phyloP scores from a whole-genome alignment of 352 stramenopile species.

The Pythium grandisporangium region DNA sequence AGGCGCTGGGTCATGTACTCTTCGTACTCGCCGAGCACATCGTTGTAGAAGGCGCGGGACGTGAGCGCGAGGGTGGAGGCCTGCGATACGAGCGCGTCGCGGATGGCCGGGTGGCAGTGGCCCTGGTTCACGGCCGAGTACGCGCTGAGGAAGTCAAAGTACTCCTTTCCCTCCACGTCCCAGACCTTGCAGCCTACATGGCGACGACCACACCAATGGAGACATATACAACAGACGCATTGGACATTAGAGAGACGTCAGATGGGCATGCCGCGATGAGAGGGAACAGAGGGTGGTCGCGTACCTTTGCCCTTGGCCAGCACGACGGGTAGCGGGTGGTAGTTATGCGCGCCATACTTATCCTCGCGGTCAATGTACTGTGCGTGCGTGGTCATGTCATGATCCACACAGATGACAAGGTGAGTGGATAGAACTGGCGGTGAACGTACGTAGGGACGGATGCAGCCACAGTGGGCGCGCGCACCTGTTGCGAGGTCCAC shows the following conservation, averaged over 20 bases:
- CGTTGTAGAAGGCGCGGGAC: slow-evolving; percentile 98
- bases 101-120: slow-evolving; percentile 98
- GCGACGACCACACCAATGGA: not conserved
- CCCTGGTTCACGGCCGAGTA: slow-evolving; percentile 87
- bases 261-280: not conserved
- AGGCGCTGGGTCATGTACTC: slow-evolving; percentile 97
- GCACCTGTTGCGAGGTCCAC: slow-evolving; percentile 17
- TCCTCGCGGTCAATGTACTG: slow-evolving; percentile 86
- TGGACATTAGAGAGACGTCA: not conserved
- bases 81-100: slow-evolving; percentile 91
- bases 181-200: slow-evolving; percentile 89
- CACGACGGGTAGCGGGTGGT: slow-evolving; percentile 97
- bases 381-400: not conserved
- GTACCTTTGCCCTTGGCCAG: slow-evolving; percentile 79
- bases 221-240: not conserved
- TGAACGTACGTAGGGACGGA: not conserved
- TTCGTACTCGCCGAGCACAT: slow-evolving; percentile 95
- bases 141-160: slow-evolving; percentile 97
- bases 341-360: slow-evolving; percentile 96
- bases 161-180: slow-evolving; percentile 95
- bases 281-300: not conserved
- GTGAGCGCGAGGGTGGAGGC: slow-evolving; percentile 94
- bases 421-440: slow-evolving; percentile 2
- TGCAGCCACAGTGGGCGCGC: slow-evolving; percentile 1
- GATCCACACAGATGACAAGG: not conserved